Evolutionary conservation across 352 stramenopile species (phyloP), one percentile per base, ranked within the genome.

Genomic region (Phytopythium mirpurense): DNA sequence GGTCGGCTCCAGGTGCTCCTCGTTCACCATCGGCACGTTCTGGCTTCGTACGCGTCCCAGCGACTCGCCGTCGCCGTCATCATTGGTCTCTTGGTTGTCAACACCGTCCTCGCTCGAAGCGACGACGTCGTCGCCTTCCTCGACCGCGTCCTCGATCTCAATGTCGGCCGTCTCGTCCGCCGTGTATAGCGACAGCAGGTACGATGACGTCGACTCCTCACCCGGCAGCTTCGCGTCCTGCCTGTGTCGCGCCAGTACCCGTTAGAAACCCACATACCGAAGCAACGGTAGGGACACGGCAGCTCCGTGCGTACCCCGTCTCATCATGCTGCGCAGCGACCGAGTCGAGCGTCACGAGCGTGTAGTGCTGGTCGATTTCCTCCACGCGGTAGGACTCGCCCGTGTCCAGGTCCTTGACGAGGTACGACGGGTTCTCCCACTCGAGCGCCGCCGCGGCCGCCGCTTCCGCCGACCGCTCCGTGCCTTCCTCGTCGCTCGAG

Each of bases 331-430:
- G 74, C 29, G 71, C 64, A 6, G 65, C 76, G 23, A 90, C 65
- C 9, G 74, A 74, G 41, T 92, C 82, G 15, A 92, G 64, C 34
- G 78, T 90, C 24, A 90, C 72, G 42, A 91, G 63, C 19, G 68
- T 84, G 49, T 89, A 92, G 42, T 89, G 78, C 63, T 89, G 78
- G 48, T 92, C 82, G 57, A 92, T 92, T 62, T 92, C 77, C 45
- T 92, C 82, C 5, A 92, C 78, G 24, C 78, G 65, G 53, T 90
- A 92, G 19, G 70, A 85, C 62, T 88, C 74, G 35, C 82, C 82
- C 37, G 76, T 90, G 59, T 92, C 82, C 38, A 92, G 67, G 56
- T 92, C 76, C 54, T 89, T 90, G 8, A 92, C 82, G 34, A 92
- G 50, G 53, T 92, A 92, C 23, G 74, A 86, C 53, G 78, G 78